Conservation (phyloP, 805 yeast species). For the Candida awuae region DNA sequence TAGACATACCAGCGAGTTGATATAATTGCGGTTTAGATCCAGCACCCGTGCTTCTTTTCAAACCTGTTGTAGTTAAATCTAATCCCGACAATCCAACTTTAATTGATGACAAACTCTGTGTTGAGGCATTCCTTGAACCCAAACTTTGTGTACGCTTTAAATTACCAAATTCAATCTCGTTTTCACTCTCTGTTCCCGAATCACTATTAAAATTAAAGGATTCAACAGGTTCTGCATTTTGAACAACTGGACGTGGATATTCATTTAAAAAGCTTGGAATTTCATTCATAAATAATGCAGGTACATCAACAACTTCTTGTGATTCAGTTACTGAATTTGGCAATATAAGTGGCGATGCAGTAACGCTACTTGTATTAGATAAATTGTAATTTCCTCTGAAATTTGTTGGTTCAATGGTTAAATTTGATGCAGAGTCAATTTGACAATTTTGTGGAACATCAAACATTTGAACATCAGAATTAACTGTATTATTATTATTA, state of each 20-base stretch:
- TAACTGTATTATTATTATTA: too few relatives aligned
- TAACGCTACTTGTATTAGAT: background rate
- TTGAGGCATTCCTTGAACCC: constrained; percentile 12
- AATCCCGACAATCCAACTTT: constrained; percentile 27
- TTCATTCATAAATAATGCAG: constrained; percentile 4
- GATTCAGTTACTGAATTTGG: constrained; percentile 3
- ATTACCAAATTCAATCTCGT: background rate
- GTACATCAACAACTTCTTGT: constrained; percentile 7
- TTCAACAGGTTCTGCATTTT: constrained; percentile 3
- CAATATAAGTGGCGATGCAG: constrained; percentile 1
- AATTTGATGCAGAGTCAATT: constrained; percentile 10
- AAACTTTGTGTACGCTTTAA: constrained; percentile 15
- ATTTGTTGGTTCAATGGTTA: too few relatives aligned
- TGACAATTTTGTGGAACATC: constrained; percentile 38
- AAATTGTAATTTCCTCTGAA: too few relatives aligned
- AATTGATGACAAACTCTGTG: constrained; percentile 20
- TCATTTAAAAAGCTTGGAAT: constrained; percentile 1
- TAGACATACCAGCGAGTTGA: constrained; percentile 12
- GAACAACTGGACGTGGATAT: background rate
- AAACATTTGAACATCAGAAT: constrained; percentile 24
- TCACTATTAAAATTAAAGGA: background rate
- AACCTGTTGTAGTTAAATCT: constrained; percentile 24
- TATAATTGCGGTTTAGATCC: constrained; percentile 27
- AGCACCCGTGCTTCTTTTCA: constrained; percentile 23
- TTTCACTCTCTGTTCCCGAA: background rate